These are phyloP conservation scores for Leccinum variicolor DNA, from an alignment of 768 basidiomycete genomes.

Conservation along the genomic window DNA sequence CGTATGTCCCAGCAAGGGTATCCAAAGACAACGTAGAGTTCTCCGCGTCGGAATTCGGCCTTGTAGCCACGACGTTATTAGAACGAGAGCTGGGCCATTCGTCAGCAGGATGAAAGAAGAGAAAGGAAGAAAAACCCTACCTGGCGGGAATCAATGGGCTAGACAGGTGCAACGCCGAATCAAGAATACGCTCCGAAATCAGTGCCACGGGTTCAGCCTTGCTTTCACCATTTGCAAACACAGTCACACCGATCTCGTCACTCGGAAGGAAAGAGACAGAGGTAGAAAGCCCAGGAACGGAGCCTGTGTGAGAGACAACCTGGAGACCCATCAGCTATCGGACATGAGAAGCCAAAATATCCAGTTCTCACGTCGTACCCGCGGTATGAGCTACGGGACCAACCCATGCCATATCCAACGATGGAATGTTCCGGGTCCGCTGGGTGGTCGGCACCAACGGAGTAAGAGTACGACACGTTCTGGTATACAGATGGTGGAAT, in stretches of 20 bases:
- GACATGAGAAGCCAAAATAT: background rate
- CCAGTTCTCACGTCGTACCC: conserved; percentile 37
- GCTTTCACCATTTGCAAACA: conserved; percentile 32
- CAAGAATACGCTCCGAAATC: conserved; percentile 20
- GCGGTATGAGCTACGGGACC: conserved; percentile 36
- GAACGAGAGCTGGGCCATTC: background rate
- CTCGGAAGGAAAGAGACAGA: conserved; percentile 32
- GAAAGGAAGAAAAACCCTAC: conserved; percentile 4
- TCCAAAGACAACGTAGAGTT: conserved; percentile 14
- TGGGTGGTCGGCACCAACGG: conserved; percentile 17
- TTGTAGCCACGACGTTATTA: background rate
- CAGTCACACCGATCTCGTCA: conserved; percentile 34
- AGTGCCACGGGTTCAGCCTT: conserved; percentile 10
- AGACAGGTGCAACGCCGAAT: conserved; percentile 18
- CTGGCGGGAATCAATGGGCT: background rate
- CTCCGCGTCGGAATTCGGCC: background rate
- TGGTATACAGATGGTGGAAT: conserved; percentile 31
- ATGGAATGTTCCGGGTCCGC: conserved; percentile 24
- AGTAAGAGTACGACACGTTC: conserved; percentile 31
- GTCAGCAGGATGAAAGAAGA: background rate
- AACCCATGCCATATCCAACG: conserved; percentile 41
- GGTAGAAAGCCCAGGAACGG: conserved; percentile 33
- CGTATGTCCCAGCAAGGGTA: conserved; percentile 35
- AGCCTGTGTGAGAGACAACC: conserved; percentile 36
- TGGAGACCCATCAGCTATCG: conserved; percentile 7